Evolutionary conservation across 2,329 filamentous ascomycete genomes (phyloP).

Genomic region (Stachybotrys elegans): DNA sequence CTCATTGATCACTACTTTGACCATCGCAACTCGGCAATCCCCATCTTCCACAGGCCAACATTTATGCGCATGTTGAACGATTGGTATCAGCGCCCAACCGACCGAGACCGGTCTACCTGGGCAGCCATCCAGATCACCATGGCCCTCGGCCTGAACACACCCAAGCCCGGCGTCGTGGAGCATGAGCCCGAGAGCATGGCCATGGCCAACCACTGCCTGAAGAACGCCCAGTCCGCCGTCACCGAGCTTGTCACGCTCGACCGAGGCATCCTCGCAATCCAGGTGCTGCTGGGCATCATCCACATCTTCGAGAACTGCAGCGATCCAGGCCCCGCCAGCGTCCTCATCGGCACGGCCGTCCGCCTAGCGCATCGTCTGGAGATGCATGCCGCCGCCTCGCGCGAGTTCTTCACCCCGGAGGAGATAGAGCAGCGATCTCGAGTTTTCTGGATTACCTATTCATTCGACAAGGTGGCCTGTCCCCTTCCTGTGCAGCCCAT

Average conservation of each 20-base stretch:
- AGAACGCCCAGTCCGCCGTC: slow-evolving; percentile 31
- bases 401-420: slow-evolving; percentile 17
- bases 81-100: slow-evolving; percentile 23
- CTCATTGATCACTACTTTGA: slow-evolving; percentile 31
- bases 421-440: slow-evolving; percentile 28
- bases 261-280: slow-evolving; percentile 31
- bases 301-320: slow-evolving; percentile 30
- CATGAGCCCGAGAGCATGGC: slow-evolving; percentile 12
- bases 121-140: slow-evolving; percentile 34
- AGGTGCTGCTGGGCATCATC: slow-evolving; percentile 32
- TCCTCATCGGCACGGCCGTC: slow-evolving; percentile 33
- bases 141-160: slow-evolving; percentile 28
- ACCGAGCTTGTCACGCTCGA: slow-evolving; percentile 32
- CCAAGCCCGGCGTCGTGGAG: slow-evolving; percentile 12
- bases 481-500: not conserved
- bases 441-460: slow-evolving; percentile 37
- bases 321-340: slow-evolving; percentile 29
- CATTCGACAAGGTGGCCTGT: slow-evolving; percentile 30
- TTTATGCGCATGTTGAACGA: slow-evolving; percentile 30
- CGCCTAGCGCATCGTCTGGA: slow-evolving; percentile 30
- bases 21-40: slow-evolving; percentile 28
- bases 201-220: slow-evolving; percentile 24
- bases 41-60: slow-evolving; percentile 28
- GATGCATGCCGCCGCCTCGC: slow-evolving; percentile 24
- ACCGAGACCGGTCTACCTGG: slow-evolving; percentile 22